Evolutionary conservation across 768 basidiomycete species (phyloP).

Genomic region (Termitomyces sp.): DNA sequence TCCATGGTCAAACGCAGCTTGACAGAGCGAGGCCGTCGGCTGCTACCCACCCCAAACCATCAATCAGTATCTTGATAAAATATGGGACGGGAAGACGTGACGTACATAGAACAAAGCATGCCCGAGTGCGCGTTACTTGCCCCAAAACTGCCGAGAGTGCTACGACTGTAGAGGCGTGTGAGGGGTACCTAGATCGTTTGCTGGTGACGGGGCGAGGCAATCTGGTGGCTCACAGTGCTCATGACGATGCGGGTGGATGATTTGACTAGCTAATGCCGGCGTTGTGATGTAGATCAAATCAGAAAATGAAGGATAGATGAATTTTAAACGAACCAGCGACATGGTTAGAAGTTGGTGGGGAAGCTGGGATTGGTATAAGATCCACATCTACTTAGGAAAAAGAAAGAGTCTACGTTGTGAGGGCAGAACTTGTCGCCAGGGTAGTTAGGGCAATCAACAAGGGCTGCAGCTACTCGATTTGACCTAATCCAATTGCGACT

Average conservation of each 20-base stretch:
- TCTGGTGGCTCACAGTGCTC: slow-evolving; percentile 62
- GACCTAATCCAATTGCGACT: slow-evolving; percentile 36
- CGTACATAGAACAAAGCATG: slow-evolving; percentile 77
- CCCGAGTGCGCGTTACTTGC: slow-evolving; percentile 20
- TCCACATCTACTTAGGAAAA: not conserved
- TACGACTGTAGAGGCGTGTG: not conserved
- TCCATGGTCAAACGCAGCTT: slow-evolving; percentile 68
- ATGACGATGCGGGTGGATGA: slow-evolving; percentile 57
- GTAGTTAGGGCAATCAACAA: slow-evolving; percentile 58
- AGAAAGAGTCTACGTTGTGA: slow-evolving; percentile 35
- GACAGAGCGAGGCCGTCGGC: slow-evolving; percentile 68
- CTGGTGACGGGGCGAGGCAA: slow-evolving; percentile 32
- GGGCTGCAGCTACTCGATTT: slow-evolving; percentile 30
- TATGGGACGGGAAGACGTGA: slow-evolving; percentile 7
- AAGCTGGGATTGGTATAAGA: slow-evolving; percentile 21
- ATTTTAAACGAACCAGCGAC: slow-evolving; percentile 50
- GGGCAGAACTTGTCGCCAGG: slow-evolving; percentile 41
- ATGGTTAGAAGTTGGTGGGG: slow-evolving; percentile 41
- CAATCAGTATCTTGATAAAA: not conserved
- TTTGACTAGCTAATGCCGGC: slow-evolving; percentile 39
- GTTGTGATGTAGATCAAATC: slow-evolving; percentile 28
- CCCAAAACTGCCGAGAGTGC: not conserved
- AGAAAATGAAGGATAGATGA: not conserved
- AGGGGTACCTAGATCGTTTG: not conserved
- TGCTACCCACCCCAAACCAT: slow-evolving; percentile 26